Percentiles rank a stretch among this genome's conserved stretches.
Evolutionary conservation across 2,329 filamentous ascomycete genomes (phyloP).

Genomic region (Reticulascus tulasneorum): DNA sequence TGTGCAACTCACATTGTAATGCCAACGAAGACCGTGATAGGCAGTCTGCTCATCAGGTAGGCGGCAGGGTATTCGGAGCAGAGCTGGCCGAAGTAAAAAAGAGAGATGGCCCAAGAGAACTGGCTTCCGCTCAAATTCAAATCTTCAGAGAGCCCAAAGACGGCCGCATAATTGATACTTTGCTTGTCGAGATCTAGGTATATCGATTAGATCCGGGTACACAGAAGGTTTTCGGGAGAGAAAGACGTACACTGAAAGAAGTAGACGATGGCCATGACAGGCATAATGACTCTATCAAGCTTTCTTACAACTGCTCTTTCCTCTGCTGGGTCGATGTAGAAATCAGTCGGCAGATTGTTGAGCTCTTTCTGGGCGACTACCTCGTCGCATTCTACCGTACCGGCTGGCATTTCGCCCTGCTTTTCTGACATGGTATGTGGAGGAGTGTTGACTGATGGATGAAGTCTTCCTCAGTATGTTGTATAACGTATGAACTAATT

Average conservation of each 20-base stretch:
- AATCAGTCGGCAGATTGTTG: background rate
- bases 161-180: slow-evolving; percentile 5
- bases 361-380: background rate
- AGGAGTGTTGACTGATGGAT: no score
- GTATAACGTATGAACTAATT: no score
- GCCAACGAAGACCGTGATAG: slow-evolving; percentile 12
- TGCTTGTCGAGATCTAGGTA: slow-evolving; percentile 4
- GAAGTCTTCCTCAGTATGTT: no score
- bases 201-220: background rate
- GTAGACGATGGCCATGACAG: slow-evolving; percentile 14
- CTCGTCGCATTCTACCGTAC: no score
- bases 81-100: slow-evolving; percentile 8
- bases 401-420: no score
- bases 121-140: slow-evolving; percentile 4
- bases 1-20: no score
- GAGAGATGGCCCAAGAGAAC: slow-evolving; percentile 9
- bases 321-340: slow-evolving; percentile 4
- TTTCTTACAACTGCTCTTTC: slow-evolving; percentile 7
- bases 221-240: background rate
- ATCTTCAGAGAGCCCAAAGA: slow-evolving; percentile 6
- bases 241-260: slow-evolving; percentile 14
- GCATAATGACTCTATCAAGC: slow-evolving; percentile 14
- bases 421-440: no score
- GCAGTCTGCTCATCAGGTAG: slow-evolving; percentile 6
- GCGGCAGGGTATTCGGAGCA: background rate